Conservation (phyloP, 139 green algal species). For the Picochlorum costavermella region DNA sequence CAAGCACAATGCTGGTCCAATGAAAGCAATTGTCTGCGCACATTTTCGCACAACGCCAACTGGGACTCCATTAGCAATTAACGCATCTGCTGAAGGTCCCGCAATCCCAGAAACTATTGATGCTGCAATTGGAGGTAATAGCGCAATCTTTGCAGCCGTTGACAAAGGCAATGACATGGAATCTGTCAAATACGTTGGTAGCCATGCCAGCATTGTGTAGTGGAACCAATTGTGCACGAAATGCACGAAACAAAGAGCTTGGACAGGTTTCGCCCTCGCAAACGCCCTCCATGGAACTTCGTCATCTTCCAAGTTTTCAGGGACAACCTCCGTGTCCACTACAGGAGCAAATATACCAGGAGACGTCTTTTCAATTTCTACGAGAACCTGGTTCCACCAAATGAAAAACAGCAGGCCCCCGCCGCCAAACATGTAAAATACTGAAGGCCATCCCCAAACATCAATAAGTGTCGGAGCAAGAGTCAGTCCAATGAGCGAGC, state of each 20-base stretch:
- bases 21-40: constrained; percentile 75
- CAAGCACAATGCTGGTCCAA: constrained; percentile 76
- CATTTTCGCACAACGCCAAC: constrained; percentile 72
- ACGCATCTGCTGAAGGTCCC: constrained; percentile 60
- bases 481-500: constrained; percentile 73
- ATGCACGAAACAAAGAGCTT: constrained; percentile 82
- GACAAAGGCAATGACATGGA: constrained; percentile 69
- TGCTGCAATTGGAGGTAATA: constrained; percentile 75
- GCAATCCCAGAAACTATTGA: constrained; percentile 40
- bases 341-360: constrained; percentile 27
- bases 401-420: constrained; percentile 72
- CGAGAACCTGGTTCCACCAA: constrained; percentile 64
- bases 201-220: constrained; percentile 94
- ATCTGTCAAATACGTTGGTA: constrained; percentile 91
- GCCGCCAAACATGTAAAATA: constrained; percentile 83
- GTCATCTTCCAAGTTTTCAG: background rate
- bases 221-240: constrained; percentile 97
- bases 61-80: constrained; percentile 57
- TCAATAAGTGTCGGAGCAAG: constrained; percentile 67
- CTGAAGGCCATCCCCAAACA: constrained; percentile 63
- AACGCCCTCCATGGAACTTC: constrained; percentile 81
- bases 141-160: constrained; percentile 55
- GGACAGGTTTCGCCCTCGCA: constrained; percentile 55
- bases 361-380: constrained; percentile 23
- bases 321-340: constrained; percentile 2